Evolutionary conservation across 2,329 filamentous ascomycete species (phyloP).

Genomic region (Torrubiella hemipterigena): DNA sequence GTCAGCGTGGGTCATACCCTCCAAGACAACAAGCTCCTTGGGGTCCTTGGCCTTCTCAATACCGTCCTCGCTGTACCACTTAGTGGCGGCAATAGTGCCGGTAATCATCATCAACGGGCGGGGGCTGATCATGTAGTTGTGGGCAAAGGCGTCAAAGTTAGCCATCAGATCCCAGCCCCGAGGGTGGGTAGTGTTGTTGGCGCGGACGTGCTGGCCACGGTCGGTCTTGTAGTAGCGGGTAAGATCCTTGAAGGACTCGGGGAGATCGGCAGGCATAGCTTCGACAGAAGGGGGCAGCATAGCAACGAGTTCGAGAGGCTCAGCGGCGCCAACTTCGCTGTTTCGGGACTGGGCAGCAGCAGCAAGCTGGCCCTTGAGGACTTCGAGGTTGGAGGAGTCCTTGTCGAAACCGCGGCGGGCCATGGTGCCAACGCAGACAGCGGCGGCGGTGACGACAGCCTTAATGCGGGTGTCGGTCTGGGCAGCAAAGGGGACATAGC

Average conservation of each 20-base stretch:
- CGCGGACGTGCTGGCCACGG: not conserved
- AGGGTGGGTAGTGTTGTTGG: not conserved
- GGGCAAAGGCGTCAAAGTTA: not conserved
- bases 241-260: constrained; percentile 3
- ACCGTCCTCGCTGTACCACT: constrained; percentile 5
- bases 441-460: constrained; percentile 19
- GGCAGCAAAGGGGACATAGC: constrained; percentile 21
- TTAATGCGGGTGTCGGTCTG: constrained; percentile 23
- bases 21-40: constrained; percentile 9
- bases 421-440: constrained; percentile 17
- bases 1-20: constrained; percentile 8
- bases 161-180: constrained; percentile 1
- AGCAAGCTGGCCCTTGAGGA: constrained; percentile 2
- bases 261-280: constrained; percentile 3
- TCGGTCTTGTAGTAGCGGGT: constrained; percentile 6
- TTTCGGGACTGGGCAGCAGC: constrained; percentile 5
- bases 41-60: constrained; percentile 8
- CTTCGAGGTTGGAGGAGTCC: constrained; percentile 3
- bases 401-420: constrained; percentile 9
- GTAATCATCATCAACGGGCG: constrained; percentile 2
- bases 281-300: constrained; percentile 4
- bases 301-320: constrained; percentile 2
- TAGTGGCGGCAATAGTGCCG: constrained; percentile 1
- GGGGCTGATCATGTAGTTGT: not conserved
- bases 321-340: not conserved